These are phyloP conservation scores for Raddia distichophylla DNA, from an alignment of 176 grass and related monocot species.

Conservation along the genomic window DNA sequence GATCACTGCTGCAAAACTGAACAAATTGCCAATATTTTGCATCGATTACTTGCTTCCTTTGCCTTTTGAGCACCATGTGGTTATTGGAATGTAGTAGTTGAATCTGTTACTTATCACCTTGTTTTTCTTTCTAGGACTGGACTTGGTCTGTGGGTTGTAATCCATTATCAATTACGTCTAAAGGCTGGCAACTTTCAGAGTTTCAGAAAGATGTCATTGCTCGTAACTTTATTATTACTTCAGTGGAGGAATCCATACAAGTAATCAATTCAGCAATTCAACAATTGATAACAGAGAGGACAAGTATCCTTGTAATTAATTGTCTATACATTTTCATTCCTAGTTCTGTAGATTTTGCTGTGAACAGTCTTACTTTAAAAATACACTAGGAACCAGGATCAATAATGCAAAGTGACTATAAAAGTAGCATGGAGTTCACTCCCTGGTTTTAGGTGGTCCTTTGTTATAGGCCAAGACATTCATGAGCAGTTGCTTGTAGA, in stretches of 20 bases:
- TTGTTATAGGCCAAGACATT: background rate
- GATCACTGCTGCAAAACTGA: background rate
- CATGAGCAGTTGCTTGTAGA: background rate
- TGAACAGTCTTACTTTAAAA: conserved; percentile 29
- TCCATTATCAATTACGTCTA: conserved; percentile 76
- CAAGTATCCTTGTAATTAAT: conserved; percentile 66
- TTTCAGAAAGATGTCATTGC: conserved; percentile 84
- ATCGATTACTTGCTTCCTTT: background rate
- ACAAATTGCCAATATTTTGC: conserved; percentile 20
- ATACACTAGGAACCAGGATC: background rate
- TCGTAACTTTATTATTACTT: conserved; percentile 85
- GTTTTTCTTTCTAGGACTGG: conserved; percentile 69
- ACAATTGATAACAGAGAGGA: conserved; percentile 56
- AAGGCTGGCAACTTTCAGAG: conserved; percentile 72
- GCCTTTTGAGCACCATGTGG: background rate
- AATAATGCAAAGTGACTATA: conserved; percentile 13
- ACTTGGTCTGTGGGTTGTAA: conserved; percentile 97
- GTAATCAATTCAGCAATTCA: conserved; percentile 81
- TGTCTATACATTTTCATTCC: conserved; percentile 13
- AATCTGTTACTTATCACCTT: conserved; percentile 7
- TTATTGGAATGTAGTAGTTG: background rate
- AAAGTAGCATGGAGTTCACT: background rate
- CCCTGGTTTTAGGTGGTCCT: background rate
- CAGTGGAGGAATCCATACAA: conserved; percentile 88
- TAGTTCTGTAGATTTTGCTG: conserved; percentile 15